A percentile compares a stretch with the other conserved stretches of the same genome.
phyloP scores from a whole-genome alignment of 768 basidiomycete genomes.

The Russula brevipes region DNA sequence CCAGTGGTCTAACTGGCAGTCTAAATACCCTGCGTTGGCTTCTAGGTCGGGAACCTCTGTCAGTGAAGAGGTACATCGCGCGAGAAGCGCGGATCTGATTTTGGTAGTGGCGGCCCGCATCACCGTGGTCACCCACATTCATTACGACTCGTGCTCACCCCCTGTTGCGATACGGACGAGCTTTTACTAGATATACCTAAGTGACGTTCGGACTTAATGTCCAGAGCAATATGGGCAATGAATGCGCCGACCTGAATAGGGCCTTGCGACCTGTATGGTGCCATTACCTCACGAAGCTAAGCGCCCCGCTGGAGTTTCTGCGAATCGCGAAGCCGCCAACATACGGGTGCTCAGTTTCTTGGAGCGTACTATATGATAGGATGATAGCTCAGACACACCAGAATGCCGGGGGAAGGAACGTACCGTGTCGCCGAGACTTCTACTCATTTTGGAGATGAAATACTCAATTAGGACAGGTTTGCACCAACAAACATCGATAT shows the following conservation, averaged over 20 bases:
- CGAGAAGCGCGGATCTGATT: conserved; percentile 23
- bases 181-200: conserved; percentile 5
- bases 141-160: not conserved
- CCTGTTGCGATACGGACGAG: not conserved
- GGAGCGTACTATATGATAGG: not conserved
- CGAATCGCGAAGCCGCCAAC: not conserved
- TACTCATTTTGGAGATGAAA: not conserved
- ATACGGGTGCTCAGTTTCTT: not conserved
- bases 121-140: not conserved
- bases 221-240: not conserved
- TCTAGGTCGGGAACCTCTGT: conserved; percentile 32
- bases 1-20: conserved; percentile 33
- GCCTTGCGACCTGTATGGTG: not conserved
- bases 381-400: not conserved
- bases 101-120: not conserved
- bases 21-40: conserved; percentile 33
- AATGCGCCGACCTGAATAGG: not conserved
- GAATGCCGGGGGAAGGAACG: not conserved
- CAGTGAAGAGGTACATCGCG: conserved; percentile 28
- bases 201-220: not conserved
- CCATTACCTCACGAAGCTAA: not conserved
- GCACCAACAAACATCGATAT: not conserved
- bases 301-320: not conserved
- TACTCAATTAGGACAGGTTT: not conserved
- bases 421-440: not conserved